Conservation (phyloP, 2,329 filamentous ascomycete genomes). For the Coniella lustricola region DNA sequence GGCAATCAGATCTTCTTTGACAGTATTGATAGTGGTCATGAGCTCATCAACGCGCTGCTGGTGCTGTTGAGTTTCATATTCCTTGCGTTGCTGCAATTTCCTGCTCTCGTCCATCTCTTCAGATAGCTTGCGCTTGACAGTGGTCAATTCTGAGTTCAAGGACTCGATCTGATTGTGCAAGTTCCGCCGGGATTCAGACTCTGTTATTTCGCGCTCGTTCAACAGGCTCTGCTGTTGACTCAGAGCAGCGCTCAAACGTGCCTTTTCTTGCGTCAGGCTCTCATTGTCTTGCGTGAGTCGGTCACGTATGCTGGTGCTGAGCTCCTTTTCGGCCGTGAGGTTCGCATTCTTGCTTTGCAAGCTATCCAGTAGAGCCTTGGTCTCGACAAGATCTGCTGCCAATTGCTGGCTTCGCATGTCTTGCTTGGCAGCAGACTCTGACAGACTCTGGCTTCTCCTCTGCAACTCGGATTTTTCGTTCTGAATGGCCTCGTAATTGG, state of each 20-base stretch:
- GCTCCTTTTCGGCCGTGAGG: slow-evolving; percentile 86
- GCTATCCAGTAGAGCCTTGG: slow-evolving; percentile 73
- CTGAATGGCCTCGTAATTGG: slow-evolving; percentile 78
- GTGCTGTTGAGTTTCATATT: slow-evolving; percentile 81
- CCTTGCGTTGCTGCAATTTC: slow-evolving; percentile 74
- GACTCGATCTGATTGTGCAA: slow-evolving; percentile 71
- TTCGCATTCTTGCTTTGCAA: slow-evolving; percentile 87
- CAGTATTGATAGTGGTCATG: slow-evolving; percentile 67
- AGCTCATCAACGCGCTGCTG: slow-evolving; percentile 93
- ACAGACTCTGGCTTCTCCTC: slow-evolving; percentile 68
- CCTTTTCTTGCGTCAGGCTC: slow-evolving; percentile 72
- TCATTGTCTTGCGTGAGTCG: slow-evolving; percentile 86
- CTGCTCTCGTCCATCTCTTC: slow-evolving; percentile 79
- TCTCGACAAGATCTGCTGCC: slow-evolving; percentile 86
- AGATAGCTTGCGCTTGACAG: slow-evolving; percentile 74
- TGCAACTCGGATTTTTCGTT: slow-evolving; percentile 81
- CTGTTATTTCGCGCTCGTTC: slow-evolving; percentile 82
- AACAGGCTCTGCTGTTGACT: slow-evolving; percentile 80
- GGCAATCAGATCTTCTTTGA: slow-evolving; percentile 78
- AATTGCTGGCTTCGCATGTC: slow-evolving; percentile 87
- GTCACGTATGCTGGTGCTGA: slow-evolving; percentile 91
- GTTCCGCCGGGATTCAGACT: slow-evolving; percentile 74
- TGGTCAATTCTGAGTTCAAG: slow-evolving; percentile 70
- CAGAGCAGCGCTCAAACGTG: slow-evolving; percentile 74
- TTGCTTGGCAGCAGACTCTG: slow-evolving; percentile 80